Conservation (phyloP, 805 yeast genomes). For the Phaffomyces opuntiae region DNA sequence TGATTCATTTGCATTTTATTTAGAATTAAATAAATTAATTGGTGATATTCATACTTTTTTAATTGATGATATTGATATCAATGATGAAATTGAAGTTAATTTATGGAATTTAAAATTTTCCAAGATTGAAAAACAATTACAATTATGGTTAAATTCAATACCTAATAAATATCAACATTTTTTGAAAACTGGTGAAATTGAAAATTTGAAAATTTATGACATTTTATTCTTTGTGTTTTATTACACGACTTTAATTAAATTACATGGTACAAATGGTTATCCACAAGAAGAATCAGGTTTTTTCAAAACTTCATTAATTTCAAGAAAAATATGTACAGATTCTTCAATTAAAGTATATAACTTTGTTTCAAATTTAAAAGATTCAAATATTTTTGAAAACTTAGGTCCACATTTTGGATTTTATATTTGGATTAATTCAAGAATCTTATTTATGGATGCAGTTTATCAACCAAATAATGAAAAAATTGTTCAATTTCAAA, state of each 20-base stretch:
- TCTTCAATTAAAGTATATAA: slow-evolving; percentile 14
- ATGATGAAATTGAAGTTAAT: slow-evolving; percentile 12
- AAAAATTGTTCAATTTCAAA: slow-evolving; percentile 8
- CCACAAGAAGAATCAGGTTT: slow-evolving; percentile 20
- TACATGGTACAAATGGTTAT: slow-evolving; percentile 19
- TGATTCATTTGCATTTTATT: slow-evolving; percentile 19
- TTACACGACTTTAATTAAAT: slow-evolving; percentile 16
- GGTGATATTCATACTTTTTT: slow-evolving; percentile 20
- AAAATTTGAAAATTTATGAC: slow-evolving; percentile 10
- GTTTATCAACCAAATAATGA: slow-evolving; percentile 10
- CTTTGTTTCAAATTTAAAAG: slow-evolving; percentile 12
- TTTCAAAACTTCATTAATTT: slow-evolving; percentile 17
- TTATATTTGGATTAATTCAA: slow-evolving; percentile 27
- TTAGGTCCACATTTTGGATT: slow-evolving; percentile 29
- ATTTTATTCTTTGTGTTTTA: slow-evolving; percentile 17
- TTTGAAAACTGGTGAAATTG: slow-evolving; percentile 11
- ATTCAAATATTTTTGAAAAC: slow-evolving; percentile 13
- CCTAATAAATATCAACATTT: slow-evolving; percentile 10
- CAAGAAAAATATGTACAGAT: slow-evolving; percentile 17
- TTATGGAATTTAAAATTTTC: slow-evolving; percentile 16
- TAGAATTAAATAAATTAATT: slow-evolving; percentile 17
- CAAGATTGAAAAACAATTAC: slow-evolving; percentile 14
- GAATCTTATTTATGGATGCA: slow-evolving; percentile 27
- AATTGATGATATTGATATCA: slow-evolving; percentile 16
- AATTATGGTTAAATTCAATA: slow-evolving; percentile 14